Evolutionary conservation across 179 eudicot genomes (phyloP).

Genomic region (Carnegiea gigantea): DNA sequence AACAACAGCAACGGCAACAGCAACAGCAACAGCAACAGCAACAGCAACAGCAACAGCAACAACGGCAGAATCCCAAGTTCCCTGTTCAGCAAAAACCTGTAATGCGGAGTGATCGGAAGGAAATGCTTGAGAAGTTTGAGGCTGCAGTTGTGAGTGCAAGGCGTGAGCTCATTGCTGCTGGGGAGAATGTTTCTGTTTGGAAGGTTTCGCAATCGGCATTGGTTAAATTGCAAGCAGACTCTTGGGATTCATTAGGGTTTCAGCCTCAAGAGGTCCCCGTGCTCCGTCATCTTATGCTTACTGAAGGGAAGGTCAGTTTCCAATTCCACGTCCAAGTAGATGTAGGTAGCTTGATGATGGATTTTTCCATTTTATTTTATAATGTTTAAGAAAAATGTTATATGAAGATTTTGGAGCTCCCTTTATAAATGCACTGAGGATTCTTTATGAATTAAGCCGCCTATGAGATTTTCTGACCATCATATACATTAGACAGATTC

Average conservation of each 20-base stretch:
- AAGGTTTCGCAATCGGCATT: slow-evolving; percentile 66
- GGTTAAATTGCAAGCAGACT: slow-evolving; percentile 50
- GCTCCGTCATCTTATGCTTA: slow-evolving; percentile 41
- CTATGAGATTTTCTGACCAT: too few species aligned
- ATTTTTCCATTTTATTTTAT: too few species aligned
- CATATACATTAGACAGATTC: too few species aligned
- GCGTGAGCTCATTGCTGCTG: slow-evolving; percentile 32
- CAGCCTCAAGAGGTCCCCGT: slow-evolving; percentile 68
- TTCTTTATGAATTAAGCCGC: too few species aligned
- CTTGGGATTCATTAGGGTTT: slow-evolving; percentile 77
- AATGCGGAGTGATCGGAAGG: slow-evolving; percentile 5
- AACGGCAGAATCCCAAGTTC: slow-evolving; percentile 11
- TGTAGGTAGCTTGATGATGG: too few species aligned
- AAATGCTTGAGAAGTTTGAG: slow-evolving; percentile 43
- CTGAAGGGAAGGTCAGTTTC: slow-evolving; percentile 69
- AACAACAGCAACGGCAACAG: not conserved
- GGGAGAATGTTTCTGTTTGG: slow-evolving; percentile 64
- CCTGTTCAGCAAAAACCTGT: slow-evolving; percentile 15
- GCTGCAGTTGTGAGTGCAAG: slow-evolving; percentile 43
- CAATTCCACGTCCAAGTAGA: not conserved
- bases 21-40: not conserved
- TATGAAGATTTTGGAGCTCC: too few species aligned
- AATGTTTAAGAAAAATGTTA: too few species aligned
- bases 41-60: too few species aligned
- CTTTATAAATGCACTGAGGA: too few species aligned